Evolutionary conservation across 768 basidiomycete species (phyloP).

Genomic region (Paxillus rubicundulus): DNA sequence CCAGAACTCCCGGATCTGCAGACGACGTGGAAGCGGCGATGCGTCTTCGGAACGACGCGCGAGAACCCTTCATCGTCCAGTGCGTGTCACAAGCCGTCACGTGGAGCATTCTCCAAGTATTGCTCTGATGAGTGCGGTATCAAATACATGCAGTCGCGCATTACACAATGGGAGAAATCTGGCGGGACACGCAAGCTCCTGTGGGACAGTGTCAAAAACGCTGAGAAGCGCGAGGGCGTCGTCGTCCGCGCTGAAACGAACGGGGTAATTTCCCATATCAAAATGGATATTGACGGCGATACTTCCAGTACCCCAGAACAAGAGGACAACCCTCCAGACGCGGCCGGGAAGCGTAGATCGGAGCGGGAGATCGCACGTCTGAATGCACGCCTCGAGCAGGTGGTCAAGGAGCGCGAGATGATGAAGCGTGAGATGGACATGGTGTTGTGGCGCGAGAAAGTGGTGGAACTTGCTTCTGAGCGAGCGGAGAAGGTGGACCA

Average conservation of each 20-base stretch:
- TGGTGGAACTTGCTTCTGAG: slow-evolving; percentile 65
- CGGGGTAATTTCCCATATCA: slow-evolving; percentile 21
- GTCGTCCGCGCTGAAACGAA: slow-evolving; percentile 46
- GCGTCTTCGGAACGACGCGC: slow-evolving; percentile 66
- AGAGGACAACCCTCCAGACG: slow-evolving; percentile 22
- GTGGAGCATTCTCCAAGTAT: slow-evolving; percentile 84
- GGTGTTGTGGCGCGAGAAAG: slow-evolving; percentile 64
- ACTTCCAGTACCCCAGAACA: slow-evolving; percentile 1
- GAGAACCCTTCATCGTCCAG: slow-evolving; percentile 57
- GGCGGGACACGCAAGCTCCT: slow-evolving; percentile 63
- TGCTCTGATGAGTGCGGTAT: slow-evolving; percentile 88
- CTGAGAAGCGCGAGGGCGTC: slow-evolving; percentile 68
- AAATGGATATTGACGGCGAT: slow-evolving; percentile 19
- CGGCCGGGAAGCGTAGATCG: slow-evolving; percentile 43
- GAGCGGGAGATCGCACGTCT: slow-evolving; percentile 58
- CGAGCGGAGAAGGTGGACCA: slow-evolving; percentile 61
- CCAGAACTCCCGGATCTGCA: slow-evolving; percentile 58
- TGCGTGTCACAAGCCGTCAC: slow-evolving; percentile 78
- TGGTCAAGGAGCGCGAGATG: slow-evolving; percentile 60
- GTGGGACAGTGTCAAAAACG: slow-evolving; percentile 73
- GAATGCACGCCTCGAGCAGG: slow-evolving; percentile 49
- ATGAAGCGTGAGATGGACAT: slow-evolving; percentile 69
- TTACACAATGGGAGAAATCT: slow-evolving; percentile 58
- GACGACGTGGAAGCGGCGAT: slow-evolving; percentile 81
- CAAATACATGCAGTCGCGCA: slow-evolving; percentile 63